Conservation (phyloP, 2,329 filamentous ascomycete species). For the Aaosphaeria arxii region DNA sequence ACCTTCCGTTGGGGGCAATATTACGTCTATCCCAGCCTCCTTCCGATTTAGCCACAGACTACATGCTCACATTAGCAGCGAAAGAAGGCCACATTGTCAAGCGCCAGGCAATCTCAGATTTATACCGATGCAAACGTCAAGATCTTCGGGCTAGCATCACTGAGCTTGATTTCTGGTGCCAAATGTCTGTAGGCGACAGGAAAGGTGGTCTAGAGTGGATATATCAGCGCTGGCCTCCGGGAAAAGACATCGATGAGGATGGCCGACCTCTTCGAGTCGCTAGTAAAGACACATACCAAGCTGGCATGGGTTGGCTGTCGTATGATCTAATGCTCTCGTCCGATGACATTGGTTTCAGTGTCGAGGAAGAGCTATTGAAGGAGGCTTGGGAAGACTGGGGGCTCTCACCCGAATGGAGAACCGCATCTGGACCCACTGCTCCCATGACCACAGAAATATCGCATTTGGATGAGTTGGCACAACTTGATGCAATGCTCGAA, state of each 20-base stretch:
- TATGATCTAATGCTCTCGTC: slow-evolving; percentile 55
- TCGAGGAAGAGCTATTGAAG: slow-evolving; percentile 61
- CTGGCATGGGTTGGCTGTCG: slow-evolving; percentile 73
- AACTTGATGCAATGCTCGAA: slow-evolving; percentile 54
- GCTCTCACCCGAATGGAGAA: slow-evolving; percentile 48
- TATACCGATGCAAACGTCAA: slow-evolving; percentile 66
- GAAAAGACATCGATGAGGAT: slow-evolving; percentile 64
- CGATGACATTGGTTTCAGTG: slow-evolving; percentile 38
- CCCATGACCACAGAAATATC: neutral
- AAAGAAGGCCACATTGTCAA: slow-evolving; percentile 81
- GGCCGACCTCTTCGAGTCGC: slow-evolving; percentile 72
- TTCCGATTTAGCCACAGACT: slow-evolving; percentile 68
- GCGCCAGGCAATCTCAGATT: slow-evolving; percentile 61
- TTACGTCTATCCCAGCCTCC: slow-evolving; percentile 71
- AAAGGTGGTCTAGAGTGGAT: slow-evolving; percentile 90
- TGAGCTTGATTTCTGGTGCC: slow-evolving; percentile 95
- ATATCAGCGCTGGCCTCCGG: slow-evolving; percentile 71
- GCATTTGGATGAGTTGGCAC: slow-evolving; percentile 40
- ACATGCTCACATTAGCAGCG: slow-evolving; percentile 77
- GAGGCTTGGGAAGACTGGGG: slow-evolving; percentile 68
- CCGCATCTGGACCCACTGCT: neutral
- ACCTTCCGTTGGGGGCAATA: slow-evolving; percentile 78
- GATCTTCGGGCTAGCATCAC: slow-evolving; percentile 80
- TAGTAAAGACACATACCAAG: slow-evolving; percentile 74
- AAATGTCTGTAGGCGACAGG: slow-evolving; percentile 88